Evolutionary conservation across 2,329 filamentous ascomycete species (phyloP).

Genomic region (Sporothrix euskadiensis): DNA sequence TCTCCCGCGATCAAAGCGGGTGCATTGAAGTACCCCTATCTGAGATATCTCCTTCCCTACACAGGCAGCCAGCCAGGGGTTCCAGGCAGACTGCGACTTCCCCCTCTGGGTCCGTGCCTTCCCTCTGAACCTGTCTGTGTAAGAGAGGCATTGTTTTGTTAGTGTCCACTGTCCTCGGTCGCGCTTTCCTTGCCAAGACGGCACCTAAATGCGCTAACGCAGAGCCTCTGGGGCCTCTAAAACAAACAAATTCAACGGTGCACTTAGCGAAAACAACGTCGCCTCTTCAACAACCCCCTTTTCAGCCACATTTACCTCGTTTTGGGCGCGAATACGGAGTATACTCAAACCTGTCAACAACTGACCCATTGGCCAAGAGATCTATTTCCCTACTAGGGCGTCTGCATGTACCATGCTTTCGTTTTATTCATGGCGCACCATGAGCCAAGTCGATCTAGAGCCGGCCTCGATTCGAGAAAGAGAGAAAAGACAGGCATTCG

Average conservation of each 20-base stretch:
- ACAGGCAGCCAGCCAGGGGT: neutral
- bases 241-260: neutral
- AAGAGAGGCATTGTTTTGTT: neutral
- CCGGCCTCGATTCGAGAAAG: too few species aligned
- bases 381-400: neutral
- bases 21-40: neutral
- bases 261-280: neutral
- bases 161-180: neutral
- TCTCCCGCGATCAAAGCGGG: conserved; percentile 9
- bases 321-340: neutral
- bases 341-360: neutral
- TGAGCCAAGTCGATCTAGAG: neutral
- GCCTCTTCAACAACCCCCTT: neutral
- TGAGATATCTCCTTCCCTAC: conserved; percentile 1
- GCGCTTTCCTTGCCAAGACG: conserved; percentile 22
- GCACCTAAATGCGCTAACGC: conserved; percentile 19
- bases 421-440: neutral
- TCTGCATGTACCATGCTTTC: neutral
- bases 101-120: conserved; percentile 1
- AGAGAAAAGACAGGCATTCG: neutral
- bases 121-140: neutral
- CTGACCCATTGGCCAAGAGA: neutral
- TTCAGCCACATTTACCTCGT: neutral
- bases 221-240: conserved; percentile 19
- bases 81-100: neutral